Evolutionary conservation across 2,329 filamentous ascomycete species (phyloP).

Genomic region (Harringtonia aguacate): DNA sequence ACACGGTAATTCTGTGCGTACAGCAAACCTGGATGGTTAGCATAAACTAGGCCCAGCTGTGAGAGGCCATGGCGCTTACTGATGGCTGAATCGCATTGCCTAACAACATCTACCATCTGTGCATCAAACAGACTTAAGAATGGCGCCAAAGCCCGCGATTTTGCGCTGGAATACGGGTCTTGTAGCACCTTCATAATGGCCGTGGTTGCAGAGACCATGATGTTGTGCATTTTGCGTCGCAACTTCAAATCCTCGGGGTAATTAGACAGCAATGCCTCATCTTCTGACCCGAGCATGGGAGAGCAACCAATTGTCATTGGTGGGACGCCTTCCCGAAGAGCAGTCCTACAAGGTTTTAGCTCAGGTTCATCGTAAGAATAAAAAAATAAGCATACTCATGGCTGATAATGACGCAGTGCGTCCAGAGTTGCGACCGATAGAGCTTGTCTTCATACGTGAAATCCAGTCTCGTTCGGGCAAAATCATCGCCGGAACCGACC

Average conservation of each 20-base stretch:
- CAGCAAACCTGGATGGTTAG: constrained; percentile 12
- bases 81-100: background rate
- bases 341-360: background rate
- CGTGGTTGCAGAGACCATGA: constrained; percentile 5
- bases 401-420: constrained; percentile 23
- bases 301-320: background rate
- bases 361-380: background rate
- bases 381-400: constrained; percentile 17
- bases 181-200: constrained; percentile 1
- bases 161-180: background rate
- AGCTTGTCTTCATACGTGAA: constrained; percentile 15
- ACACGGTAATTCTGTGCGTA: constrained; percentile 35
- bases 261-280: background rate
- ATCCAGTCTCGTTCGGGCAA: constrained; percentile 17
- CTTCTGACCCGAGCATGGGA: background rate
- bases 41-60: background rate
- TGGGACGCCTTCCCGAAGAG: background rate
- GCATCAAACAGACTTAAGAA: constrained; percentile 7
- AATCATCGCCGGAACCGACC: constrained; percentile 26
- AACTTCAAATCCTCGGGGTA: background rate
- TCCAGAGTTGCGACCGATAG: constrained; percentile 23
- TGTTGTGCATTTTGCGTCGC: constrained; percentile 4
- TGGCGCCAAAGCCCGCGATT: background rate
- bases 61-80: constrained; percentile 1
- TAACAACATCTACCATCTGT: constrained; percentile 2